These are phyloP conservation scores for Aureoboletus auriporus DNA, from an alignment of 768 basidiomycete genomes.

Conservation along the genomic window DNA sequence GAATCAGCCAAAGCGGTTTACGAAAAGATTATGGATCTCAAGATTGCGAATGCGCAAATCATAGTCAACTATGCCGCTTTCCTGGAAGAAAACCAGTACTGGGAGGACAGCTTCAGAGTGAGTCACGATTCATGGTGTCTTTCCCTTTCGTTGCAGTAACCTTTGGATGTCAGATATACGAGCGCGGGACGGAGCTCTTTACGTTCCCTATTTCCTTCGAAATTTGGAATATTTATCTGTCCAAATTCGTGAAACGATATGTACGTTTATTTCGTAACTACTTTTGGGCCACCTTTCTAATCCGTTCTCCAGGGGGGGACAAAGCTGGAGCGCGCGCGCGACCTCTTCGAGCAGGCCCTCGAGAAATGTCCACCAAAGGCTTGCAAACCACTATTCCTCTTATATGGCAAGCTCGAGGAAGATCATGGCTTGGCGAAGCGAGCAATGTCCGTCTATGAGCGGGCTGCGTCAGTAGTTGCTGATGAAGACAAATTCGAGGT, in stretches of 20 bases:
- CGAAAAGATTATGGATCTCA: conserved; percentile 92
- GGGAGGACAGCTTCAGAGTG: conserved; percentile 97
- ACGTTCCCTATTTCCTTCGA: conserved; percentile 98
- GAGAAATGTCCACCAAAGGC: conserved; percentile 95
- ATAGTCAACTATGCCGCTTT: conserved; percentile 97
- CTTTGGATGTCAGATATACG: conserved; percentile 64
- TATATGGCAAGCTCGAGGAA: conserved; percentile 96
- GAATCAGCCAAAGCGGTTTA: conserved; percentile 91
- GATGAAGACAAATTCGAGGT: conserved; percentile 96
- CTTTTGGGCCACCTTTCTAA: background rate
- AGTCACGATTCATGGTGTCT: conserved; percentile 34
- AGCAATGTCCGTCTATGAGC: conserved; percentile 93
- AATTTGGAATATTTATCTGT: conserved; percentile 98
- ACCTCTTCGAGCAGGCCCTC: conserved; percentile 95
- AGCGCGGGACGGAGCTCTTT: conserved; percentile 94
- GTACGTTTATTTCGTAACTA: conserved; percentile 44
- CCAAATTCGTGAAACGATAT: conserved; percentile 96
- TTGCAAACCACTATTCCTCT: conserved; percentile 91
- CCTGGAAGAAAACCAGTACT: conserved; percentile 96
- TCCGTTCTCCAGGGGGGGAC: conserved; percentile 64
- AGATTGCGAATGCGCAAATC: conserved; percentile 96
- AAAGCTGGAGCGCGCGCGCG: conserved; percentile 93
- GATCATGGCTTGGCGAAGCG: conserved; percentile 93
- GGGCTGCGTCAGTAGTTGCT: conserved; percentile 81
- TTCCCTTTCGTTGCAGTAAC: conserved; percentile 4